phyloP scores from a whole-genome alignment of 805 yeast genomes.

The Starmerella etchellsii region DNA sequence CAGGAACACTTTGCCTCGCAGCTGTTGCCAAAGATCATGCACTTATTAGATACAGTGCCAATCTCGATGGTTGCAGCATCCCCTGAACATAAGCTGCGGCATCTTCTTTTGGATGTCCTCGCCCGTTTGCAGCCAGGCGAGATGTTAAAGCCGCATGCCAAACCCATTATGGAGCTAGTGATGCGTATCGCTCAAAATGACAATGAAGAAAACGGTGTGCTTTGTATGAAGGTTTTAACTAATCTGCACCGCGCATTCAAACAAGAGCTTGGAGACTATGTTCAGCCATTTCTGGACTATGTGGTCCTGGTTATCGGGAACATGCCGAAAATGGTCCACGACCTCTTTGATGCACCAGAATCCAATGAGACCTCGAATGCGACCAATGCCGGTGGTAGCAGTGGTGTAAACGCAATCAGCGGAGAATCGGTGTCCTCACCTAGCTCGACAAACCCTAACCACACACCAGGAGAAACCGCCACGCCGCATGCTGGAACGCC shows the following conservation, averaged over 20 bases:
- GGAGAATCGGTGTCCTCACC: conserved; percentile 1
- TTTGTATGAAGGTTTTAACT: conserved; percentile 78
- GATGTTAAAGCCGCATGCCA: conserved; percentile 57
- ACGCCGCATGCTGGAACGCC: conserved; percentile 1
- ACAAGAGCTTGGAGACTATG: conserved; percentile 49
- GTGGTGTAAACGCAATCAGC: not conserved
- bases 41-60: conserved; percentile 53
- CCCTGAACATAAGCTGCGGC: conserved; percentile 44
- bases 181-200: conserved; percentile 54
- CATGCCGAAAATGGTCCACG: conserved; percentile 60
- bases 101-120: conserved; percentile 61
- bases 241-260: conserved; percentile 78
- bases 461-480: not conserved
- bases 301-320: conserved; percentile 67
- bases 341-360: conserved; percentile 39
- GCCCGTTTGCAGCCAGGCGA: conserved; percentile 78
- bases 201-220: conserved; percentile 90
- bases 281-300: conserved; percentile 63
- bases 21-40: conserved; percentile 56
- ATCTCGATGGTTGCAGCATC: conserved; percentile 15
- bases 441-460: conserved; percentile 17
- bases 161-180: conserved; percentile 44
- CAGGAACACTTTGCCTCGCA: conserved; percentile 62
- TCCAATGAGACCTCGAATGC: not conserved
- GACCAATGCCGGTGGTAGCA: not conserved